Base-by-base conservation (phyloP, 345 rosid genomes). In the Citrus inodora region DNA sequence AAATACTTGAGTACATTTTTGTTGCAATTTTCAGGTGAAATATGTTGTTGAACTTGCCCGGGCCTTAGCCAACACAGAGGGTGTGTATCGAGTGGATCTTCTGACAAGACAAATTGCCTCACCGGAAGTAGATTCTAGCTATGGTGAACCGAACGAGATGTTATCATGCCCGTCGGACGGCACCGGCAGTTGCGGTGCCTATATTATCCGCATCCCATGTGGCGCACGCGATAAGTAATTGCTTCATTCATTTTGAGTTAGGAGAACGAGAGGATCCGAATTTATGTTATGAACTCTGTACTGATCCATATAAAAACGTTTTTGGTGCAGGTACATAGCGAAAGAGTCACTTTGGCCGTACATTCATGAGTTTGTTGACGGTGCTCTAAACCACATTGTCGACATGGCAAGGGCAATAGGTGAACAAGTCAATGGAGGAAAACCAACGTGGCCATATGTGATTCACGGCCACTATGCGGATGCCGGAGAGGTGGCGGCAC, bases 71-170 rank as follows among this genome's bases (percentile, higher is more conserved):
- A 85, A 82, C 73, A 86, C 89, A 4, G 67, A 86, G 61, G 95
- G 92, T 30, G 85, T 91, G 14, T 83, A 83, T 75, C 88, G 95
- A 4, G 93, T 91, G 30, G 95, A 89, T 84, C 89, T 91, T 60
- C 66, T 91, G 59, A 91, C 93, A 6, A 83, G 95, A 81, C 93
- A 91, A 83, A 86, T 91, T 42, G 76, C 90, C 68, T 88, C 95
- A 33, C 87, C 87, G 2, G 95, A 89, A 65, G 90, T 91, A 37
- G 92, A 89, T 74, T 91, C 53, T 37, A 88, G 90, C 88, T 91
- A 91, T 40, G 93, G 90, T 42, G 95, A 91, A 67, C 92, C 93
- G 19, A 89, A 87, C 61, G 98, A 95, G 86, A 93, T 93, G 98
- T 84, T 95, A 73, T 87, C 92, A 21, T 89, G 85, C 83, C 94